Base-by-base conservation (phyloP, 1,139 yeast species). In the Pichia sp. region DNA sequence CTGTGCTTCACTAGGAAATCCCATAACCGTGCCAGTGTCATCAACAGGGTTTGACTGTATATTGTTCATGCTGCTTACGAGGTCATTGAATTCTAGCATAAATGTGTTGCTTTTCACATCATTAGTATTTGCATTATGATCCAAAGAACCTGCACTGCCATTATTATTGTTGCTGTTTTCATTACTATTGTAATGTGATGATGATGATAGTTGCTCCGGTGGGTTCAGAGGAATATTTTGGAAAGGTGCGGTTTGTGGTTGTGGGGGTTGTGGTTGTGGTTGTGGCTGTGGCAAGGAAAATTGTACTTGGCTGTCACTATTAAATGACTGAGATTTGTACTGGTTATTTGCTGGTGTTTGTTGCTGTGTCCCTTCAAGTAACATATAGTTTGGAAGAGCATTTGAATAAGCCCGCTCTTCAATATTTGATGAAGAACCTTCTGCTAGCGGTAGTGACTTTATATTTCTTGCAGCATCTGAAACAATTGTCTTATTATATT, bases 81-180 rank as follows among this genome's bases (percentile, higher is more conserved):
- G 42, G 29, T 56, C 59, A 40, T 38, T 41, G 40, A 56, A 56
- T 30, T 56, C 59, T 15, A 48, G 30, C 57, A 54, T 54, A 16
- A 54, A 54, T 15, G 47, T 52, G 19, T 47, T 48, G 19, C 26
- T 42, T 42, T 26, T 26, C 15, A 19, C 23, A 15, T 42, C 45
- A 42, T 42, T 42, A 7, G 41, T 30, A 15, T 19, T 38, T 7
- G 31, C 8, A 34, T 10, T 19, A 26, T 8, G 19, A 16, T 45
- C 44, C 7, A 11, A n/a, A 23, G 16, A n/a, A 43, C 41, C 41
- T 5, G 48, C 15, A 26, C n/a, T 38, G 15, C n/a, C 19, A 38
- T 40, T 48, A 44, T 29, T 44, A 31, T 26, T 47, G 4, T 15
- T 15, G 13, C 5, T 10, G 40, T 44, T 40, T 23, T 16, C 44